Conservation (phyloP, 1,284 basidiomycete species). For the Boletellus deceptivus region DNA sequence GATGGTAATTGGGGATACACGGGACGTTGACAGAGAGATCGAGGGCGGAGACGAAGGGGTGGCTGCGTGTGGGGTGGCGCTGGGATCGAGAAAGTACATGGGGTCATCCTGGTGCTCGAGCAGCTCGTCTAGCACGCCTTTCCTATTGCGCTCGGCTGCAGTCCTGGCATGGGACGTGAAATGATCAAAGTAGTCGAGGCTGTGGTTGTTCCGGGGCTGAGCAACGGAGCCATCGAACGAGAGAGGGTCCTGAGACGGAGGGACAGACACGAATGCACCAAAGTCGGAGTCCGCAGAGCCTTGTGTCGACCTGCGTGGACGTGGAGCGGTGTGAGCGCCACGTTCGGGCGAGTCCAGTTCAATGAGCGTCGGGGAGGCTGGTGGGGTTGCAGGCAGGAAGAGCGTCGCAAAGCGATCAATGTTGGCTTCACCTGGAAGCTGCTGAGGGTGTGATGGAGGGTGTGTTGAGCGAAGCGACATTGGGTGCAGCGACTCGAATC, state of each 20-base stretch:
- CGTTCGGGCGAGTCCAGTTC: slow-evolving; percentile 1
- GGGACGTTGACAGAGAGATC: neutral
- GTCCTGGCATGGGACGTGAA: slow-evolving; percentile 55
- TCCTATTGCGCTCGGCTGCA: slow-evolving; percentile 50
- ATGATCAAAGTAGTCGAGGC: slow-evolving; percentile 54
- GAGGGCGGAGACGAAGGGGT: neutral
- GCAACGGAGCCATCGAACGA: slow-evolving; percentile 4
- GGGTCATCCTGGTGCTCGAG: slow-evolving; percentile 66
- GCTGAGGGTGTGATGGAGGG: too few relatives aligned
- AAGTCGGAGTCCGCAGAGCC: slow-evolving; percentile 55
- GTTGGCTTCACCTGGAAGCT: slow-evolving; percentile 27
- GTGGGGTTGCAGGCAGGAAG: slow-evolving; percentile 45
- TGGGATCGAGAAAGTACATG: slow-evolving; percentile 47
- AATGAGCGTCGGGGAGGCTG: slow-evolving; percentile 34
- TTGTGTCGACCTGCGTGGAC: slow-evolving; percentile 12
- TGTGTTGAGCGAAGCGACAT: too few relatives aligned
- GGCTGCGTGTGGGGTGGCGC: neutral
- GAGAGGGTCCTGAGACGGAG: slow-evolving; percentile 58
- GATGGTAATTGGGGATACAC: neutral
- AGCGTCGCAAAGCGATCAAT: slow-evolving; percentile 44
- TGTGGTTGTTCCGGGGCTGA: slow-evolving; percentile 24
- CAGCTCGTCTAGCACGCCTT: slow-evolving; percentile 59
- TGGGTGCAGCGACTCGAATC: too few relatives aligned
- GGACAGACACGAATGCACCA: slow-evolving; percentile 66
- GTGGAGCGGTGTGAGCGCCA: slow-evolving; percentile 3